These are phyloP conservation scores for Trichosanthes cucumerina DNA, from an alignment of 306 rosid species.

Conservation along the genomic window DNA sequence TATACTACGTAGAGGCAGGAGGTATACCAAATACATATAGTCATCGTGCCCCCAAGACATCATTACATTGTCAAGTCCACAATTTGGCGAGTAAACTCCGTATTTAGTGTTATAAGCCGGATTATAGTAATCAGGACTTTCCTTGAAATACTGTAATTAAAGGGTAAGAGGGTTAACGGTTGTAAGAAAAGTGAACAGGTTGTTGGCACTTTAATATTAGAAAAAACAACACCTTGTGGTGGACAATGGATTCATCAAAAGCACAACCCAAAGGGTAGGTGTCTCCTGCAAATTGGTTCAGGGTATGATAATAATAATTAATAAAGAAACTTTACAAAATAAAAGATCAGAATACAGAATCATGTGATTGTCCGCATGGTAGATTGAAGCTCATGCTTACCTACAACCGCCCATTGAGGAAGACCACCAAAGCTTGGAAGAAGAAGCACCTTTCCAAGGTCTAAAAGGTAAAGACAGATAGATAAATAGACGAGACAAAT, in stretches of 20 bases:
- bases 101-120: constrained; percentile 45
- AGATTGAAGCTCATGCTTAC: constrained; percentile 17
- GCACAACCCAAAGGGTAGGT: constrained; percentile 78
- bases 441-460: constrained; percentile 79
- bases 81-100: constrained; percentile 56
- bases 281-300: constrained; percentile 41
- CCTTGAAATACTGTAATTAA: constrained; percentile 44
- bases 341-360: background rate
- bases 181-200: background rate
- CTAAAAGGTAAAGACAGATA: constrained; percentile 18
- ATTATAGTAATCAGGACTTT: constrained; percentile 41
- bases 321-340: background rate
- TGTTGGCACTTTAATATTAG: background rate
- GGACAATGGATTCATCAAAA: constrained; percentile 61
- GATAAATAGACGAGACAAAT: background rate
- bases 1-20: background rate
- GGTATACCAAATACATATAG: constrained; percentile 67
- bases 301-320: background rate
- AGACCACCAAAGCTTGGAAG: constrained; percentile 80
- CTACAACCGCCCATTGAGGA: constrained; percentile 91
- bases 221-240: constrained; percentile 42
- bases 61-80: constrained; percentile 67
- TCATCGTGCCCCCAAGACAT: constrained; percentile 97
- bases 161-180: background rate
- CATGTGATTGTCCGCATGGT: background rate